Percentiles rank a stretch among this genome's conserved stretches.
Conservation (phyloP, 2,329 filamentous ascomycete genomes). For the Trichoderma endophyticum region DNA sequence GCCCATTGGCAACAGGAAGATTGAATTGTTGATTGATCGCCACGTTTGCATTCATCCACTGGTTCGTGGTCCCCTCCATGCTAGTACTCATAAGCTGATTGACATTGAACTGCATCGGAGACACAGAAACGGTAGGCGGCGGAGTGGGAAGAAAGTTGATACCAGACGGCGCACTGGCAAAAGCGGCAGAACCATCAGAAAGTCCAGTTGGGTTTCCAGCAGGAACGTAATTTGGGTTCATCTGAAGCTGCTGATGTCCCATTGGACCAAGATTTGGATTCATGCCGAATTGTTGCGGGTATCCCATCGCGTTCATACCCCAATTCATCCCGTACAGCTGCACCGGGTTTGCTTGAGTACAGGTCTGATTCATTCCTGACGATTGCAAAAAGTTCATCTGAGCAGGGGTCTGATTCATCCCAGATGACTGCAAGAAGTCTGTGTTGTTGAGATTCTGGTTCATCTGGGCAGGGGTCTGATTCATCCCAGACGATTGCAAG, state of each 20-base stretch:
- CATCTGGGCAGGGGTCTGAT: not conserved
- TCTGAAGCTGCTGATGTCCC: not conserved
- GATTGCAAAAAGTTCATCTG: not conserved
- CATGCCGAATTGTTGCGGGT: not conserved
- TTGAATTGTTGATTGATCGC: not conserved
- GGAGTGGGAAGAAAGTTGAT: not conserved
- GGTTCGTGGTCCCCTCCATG: not conserved
- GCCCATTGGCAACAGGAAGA: not conserved
- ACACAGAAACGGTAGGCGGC: not conserved
- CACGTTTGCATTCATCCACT: not conserved
- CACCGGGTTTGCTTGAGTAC: not conserved
- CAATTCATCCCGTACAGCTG: not conserved
- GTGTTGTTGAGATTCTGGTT: no score
- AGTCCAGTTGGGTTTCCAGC: not conserved
- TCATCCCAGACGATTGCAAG: not conserved
- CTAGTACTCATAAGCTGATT: not conserved
- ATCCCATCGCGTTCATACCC: not conserved
- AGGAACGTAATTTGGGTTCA: not conserved
- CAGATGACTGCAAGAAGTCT: no score
- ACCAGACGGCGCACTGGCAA: not conserved
- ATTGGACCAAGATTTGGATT: not conserved
- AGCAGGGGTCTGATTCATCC: not conserved
- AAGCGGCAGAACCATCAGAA: not conserved
- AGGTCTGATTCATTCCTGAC: not conserved
- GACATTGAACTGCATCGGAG: not conserved